phyloP scores from a whole-genome alignment of 2,329 filamentous ascomycete genomes.

The Colletotrichum sojae region DNA sequence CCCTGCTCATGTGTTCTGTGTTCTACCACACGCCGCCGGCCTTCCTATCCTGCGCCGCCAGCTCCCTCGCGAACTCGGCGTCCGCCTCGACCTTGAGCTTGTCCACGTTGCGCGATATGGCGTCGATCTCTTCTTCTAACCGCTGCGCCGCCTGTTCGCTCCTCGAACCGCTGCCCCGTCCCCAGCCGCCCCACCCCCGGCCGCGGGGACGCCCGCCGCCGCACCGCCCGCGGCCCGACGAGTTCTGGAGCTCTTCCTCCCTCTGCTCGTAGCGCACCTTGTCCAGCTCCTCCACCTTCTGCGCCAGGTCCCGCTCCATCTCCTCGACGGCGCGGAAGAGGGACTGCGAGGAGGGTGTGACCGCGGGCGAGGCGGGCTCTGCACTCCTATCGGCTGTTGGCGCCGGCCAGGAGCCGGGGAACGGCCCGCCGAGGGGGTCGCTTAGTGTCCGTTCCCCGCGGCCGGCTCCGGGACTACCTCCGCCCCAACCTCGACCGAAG shows the following conservation, averaged over 20 bases:
- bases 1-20: not conserved
- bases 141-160: slow-evolving; percentile 36
- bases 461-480: not conserved
- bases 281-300: slow-evolving; percentile 40
- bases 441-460: not conserved
- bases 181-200: slow-evolving; percentile 21
- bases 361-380: not conserved
- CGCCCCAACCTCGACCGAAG: slow-evolving; percentile 29
- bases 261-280: slow-evolving; percentile 15
- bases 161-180: not conserved
- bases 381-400: not conserved
- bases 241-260: slow-evolving; percentile 28
- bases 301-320: slow-evolving; percentile 16
- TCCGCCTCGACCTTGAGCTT: slow-evolving; percentile 60
- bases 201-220: slow-evolving; percentile 27
- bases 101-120: slow-evolving; percentile 55
- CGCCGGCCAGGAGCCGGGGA: slow-evolving; percentile 23
- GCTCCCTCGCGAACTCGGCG: slow-evolving; percentile 61
- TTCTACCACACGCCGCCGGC: slow-evolving; percentile 14
- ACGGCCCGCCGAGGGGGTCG: slow-evolving; percentile 5
- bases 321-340: slow-evolving; percentile 26
- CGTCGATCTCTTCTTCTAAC: slow-evolving; percentile 55
- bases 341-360: slow-evolving; percentile 26
- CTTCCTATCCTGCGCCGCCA: slow-evolving; percentile 50
- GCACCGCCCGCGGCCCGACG: slow-evolving; percentile 34